Conservation (phyloP, 352 stramenopile species). For the Globisporangium orthogonon region DNA sequence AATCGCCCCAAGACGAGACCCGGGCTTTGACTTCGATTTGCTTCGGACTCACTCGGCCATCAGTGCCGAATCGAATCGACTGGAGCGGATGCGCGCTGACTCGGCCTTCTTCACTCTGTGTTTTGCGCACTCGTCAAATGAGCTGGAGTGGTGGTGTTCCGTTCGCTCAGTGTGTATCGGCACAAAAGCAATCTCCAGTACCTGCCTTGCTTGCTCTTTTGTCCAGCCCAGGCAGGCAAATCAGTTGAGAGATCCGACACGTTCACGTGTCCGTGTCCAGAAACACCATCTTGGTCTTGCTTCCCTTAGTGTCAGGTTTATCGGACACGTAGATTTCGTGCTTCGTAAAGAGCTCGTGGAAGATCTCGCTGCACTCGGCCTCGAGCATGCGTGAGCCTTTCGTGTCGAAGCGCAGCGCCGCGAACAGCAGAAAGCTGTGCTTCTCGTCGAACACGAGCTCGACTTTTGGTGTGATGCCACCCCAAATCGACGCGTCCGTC, state of each 20-base stretch:
- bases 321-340: slow-evolving; percentile 5
- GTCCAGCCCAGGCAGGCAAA: no score
- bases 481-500: slow-evolving; percentile 78
- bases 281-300: neutral
- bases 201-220: no score
- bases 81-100: no score
- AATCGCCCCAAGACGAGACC: no score
- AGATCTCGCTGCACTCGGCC: slow-evolving; percentile 32
- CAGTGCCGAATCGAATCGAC: no score
- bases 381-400: slow-evolving; percentile 34
- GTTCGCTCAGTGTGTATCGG: no score
- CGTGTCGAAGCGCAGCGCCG: slow-evolving; percentile 40
- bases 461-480: slow-evolving; percentile 69
- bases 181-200: no score
- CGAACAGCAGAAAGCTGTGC: slow-evolving; percentile 55
- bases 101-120: no score
- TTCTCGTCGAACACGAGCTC: slow-evolving; percentile 64
- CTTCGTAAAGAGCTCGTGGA: slow-evolving; percentile 37
- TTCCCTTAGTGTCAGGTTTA: neutral
- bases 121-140: no score
- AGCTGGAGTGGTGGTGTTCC: no score
- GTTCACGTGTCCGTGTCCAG: slow-evolving; percentile 4
- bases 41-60: no score
- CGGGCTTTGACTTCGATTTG: no score
- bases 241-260: neutral